Evolutionary conservation across 2,329 filamentous ascomycete genomes (phyloP).

Genomic region (Oidium heveae): DNA sequence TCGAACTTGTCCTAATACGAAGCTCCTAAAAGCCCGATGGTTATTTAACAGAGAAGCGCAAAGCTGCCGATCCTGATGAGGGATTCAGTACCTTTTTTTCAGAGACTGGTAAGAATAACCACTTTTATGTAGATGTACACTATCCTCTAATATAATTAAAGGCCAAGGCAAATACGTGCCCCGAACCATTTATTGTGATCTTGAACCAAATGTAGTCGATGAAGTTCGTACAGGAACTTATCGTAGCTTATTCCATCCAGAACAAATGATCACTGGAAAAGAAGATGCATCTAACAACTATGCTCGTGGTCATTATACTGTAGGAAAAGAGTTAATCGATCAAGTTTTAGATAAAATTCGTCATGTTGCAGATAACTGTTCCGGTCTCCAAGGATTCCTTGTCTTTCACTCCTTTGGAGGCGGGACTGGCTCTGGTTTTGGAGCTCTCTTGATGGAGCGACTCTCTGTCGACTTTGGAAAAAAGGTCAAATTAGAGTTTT

Average conservation of each 20-base stretch:
- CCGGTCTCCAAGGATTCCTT: conserved; percentile 93
- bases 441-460: conserved; percentile 95
- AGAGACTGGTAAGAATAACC: conserved; percentile 56
- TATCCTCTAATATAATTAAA: conserved; percentile 16
- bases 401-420: conserved; percentile 99
- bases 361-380: conserved; percentile 92
- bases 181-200: conserved; percentile 97
- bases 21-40: conserved; percentile 54
- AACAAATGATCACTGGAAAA: conserved; percentile 99
- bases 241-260: conserved; percentile 91
- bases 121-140: conserved; percentile 11
- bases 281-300: conserved; percentile 99
- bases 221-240: conserved; percentile 96
- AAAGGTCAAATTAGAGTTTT: conserved; percentile 99
- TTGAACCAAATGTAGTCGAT: conserved; percentile 98
- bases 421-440: conserved; percentile 95
- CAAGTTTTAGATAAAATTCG: conserved; percentile 94
- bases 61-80: conserved; percentile 75
- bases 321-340: conserved; percentile 98
- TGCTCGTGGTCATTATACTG: conserved; percentile 97
- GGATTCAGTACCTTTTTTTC: conserved; percentile 99
- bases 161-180: conserved; percentile 98
- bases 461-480: conserved; percentile 98
- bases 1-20: background rate
- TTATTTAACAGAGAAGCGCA: conserved; percentile 94